Evolutionary conservation across 208 protist genomes (phyloP), one percentile per base, ranked within the genome.

Genomic region (Balamuthia mandrillaris): DNA sequence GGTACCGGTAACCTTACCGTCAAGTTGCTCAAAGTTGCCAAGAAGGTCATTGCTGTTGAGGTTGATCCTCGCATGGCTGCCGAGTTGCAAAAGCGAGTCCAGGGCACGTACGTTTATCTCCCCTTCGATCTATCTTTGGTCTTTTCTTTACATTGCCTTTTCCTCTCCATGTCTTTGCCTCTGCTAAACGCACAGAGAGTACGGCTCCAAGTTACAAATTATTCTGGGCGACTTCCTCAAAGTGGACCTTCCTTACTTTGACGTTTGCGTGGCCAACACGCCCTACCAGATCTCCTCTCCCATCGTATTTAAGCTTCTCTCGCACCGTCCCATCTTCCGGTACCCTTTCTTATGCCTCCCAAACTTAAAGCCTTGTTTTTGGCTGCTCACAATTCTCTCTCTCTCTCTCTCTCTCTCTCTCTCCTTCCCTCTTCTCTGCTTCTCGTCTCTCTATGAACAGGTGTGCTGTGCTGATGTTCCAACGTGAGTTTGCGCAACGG

Each of bases 181-280:
- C 35, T 65, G 47, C 33, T 27, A 66, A 47, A 10, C 41, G 54
- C n/a, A 27, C 51, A 92, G 90, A 72, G 63, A 84, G 37, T 86
- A 91, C 44, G 65, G 83, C 7, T n/a, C 90, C 12, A 98, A 98
- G 88, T 88, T 99, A 61, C 88, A 99, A 90, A 96, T 99, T 39
- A 96, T 99, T 33, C 92, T 98, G 21, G 97, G 97, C 49, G 98
- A 99, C 92, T 95, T 98, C 66, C 88, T 99, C 0, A 99, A 99
- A 85, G 91, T 97, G 37, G 96, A 99, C 18, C 95, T 99, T 49
- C 99, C 99, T 0, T 98, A 96, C 86, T 99, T 99, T 93, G 98
- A 99, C 93, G 95, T 99, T 74, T 99, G 98, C 83, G 98, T 99
- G 9, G 97, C 98, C 45, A 99, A 99, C 94, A 95, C 99, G 33